Conservation (phyloP, 257 asterid genomes). For the Scutellaria barbata region DNA sequence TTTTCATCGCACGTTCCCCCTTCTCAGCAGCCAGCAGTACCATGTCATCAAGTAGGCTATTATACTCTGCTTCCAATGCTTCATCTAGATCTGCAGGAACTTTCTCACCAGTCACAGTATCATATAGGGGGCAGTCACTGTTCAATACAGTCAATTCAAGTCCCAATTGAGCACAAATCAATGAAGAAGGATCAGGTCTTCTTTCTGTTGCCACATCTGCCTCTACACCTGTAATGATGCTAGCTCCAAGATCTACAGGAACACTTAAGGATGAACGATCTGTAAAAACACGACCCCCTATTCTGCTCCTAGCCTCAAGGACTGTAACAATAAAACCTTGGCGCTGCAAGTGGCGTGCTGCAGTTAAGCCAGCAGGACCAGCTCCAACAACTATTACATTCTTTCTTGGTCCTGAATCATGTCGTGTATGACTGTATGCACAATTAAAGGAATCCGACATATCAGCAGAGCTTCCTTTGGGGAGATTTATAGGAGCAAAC, state of each 20-base stretch:
- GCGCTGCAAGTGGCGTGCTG: slow-evolving; percentile 97
- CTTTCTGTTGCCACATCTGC: slow-evolving; percentile 98
- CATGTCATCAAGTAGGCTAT: slow-evolving; percentile 95
- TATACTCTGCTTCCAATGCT: slow-evolving; percentile 88
- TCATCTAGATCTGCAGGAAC: slow-evolving; percentile 90
- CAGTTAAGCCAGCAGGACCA: slow-evolving; percentile 99
- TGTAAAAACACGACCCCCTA: slow-evolving; percentile 97
- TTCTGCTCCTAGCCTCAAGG: slow-evolving; percentile 94
- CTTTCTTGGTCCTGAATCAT: slow-evolving; percentile 53
- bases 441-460: slow-evolving; percentile 35
- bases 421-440: background rate
- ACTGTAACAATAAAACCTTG: slow-evolving; percentile 84
- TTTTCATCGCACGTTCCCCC: slow-evolving; percentile 79
- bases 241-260: slow-evolving; percentile 99
- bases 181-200: slow-evolving; percentile 97
- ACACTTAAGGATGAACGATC: slow-evolving; percentile 89
- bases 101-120: slow-evolving; percentile 78
- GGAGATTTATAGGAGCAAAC: slow-evolving; percentile 41
- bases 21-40: slow-evolving; percentile 83
- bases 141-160: slow-evolving; percentile 91
- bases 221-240: slow-evolving; percentile 98
- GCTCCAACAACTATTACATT: slow-evolving; percentile 85
- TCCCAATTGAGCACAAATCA: slow-evolving; percentile 95
- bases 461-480: slow-evolving; percentile 42
- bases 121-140: slow-evolving; percentile 97